Evolutionary conservation across 768 basidiomycete species (phyloP).

Genomic region (Russula sp.): DNA sequence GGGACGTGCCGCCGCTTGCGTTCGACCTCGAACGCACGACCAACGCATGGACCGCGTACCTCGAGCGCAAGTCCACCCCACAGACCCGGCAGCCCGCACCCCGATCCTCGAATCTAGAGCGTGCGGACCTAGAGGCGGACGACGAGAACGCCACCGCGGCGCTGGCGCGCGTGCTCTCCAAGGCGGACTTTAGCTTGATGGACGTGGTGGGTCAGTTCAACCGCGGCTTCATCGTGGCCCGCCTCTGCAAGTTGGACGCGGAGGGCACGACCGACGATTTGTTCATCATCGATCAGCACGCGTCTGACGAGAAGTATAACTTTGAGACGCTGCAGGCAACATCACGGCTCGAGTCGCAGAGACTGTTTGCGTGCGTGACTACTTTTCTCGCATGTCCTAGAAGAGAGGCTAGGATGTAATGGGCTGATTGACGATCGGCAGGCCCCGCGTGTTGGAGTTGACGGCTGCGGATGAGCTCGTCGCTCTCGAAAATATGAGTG

Average conservation of each 20-base stretch:
- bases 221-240: slow-evolving; percentile 84
- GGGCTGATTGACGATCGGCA: slow-evolving; percentile 30
- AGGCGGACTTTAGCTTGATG: slow-evolving; percentile 82
- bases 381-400: not conserved
- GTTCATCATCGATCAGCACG: slow-evolving; percentile 97
- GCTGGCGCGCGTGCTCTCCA: slow-evolving; percentile 79
- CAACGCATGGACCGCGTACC: slow-evolving; percentile 5
- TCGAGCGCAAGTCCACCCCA: not conserved
- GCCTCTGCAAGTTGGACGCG: slow-evolving; percentile 42
- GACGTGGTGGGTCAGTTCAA: slow-evolving; percentile 92
- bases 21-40: slow-evolving; percentile 12
- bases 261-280: slow-evolving; percentile 58
- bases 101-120: slow-evolving; percentile 10
- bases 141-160: slow-evolving; percentile 56
- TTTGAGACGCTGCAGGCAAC: slow-evolving; percentile 90
- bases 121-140: slow-evolving; percentile 34
- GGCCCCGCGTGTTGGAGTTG: slow-evolving; percentile 71
- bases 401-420: not conserved
- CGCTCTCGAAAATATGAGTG: slow-evolving; percentile 80
- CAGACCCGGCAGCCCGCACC: not conserved
- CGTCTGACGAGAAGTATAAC: slow-evolving; percentile 97
- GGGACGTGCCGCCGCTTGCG: not conserved
- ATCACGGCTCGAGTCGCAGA: slow-evolving; percentile 86
- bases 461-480: slow-evolving; percentile 87
- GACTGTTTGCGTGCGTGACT: slow-evolving; percentile 61